These are phyloP conservation scores for Penicillium alfredii DNA, from an alignment of 495 filamentous ascomycete genomes.

Conservation along the genomic window DNA sequence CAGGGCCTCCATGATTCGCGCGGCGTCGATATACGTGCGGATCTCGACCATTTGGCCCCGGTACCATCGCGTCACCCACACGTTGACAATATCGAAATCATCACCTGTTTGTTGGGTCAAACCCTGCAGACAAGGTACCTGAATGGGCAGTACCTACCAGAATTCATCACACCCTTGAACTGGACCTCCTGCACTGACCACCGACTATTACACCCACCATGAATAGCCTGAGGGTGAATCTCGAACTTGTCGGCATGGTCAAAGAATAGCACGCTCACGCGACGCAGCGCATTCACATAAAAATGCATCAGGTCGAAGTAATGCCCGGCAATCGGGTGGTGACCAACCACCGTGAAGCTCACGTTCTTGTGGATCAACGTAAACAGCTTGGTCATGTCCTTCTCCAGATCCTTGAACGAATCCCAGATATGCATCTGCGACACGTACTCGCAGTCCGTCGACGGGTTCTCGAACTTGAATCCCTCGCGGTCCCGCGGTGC, in stretches of 20 bases:
- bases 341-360: conserved; percentile 30
- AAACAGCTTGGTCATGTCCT: conserved; percentile 32
- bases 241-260: conserved; percentile 32
- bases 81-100: conserved; percentile 31
- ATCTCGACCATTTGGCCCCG: conserved; percentile 32
- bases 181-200: conserved; percentile 34
- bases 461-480: conserved; percentile 33
- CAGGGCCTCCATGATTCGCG: conserved; percentile 25
- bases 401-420: conserved; percentile 33
- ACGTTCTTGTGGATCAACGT: conserved; percentile 33
- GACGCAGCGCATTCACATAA: conserved; percentile 33
- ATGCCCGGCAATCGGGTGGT: conserved; percentile 31
- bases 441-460: conserved; percentile 29
- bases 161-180: conserved; percentile 32
- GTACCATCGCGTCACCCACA: conserved; percentile 36
- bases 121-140: too few relatives aligned
- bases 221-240: conserved; percentile 30
- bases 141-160: conserved; percentile 19
- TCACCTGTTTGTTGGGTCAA: too few relatives aligned
- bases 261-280: conserved; percentile 26
- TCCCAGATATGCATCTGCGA: conserved; percentile 35
- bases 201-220: conserved; percentile 29
- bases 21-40: conserved; percentile 30
- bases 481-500: conserved; percentile 21
- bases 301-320: conserved; percentile 35